Conservation (phyloP, 345 rosid genomes). For the Alliaria petiolata region DNA sequence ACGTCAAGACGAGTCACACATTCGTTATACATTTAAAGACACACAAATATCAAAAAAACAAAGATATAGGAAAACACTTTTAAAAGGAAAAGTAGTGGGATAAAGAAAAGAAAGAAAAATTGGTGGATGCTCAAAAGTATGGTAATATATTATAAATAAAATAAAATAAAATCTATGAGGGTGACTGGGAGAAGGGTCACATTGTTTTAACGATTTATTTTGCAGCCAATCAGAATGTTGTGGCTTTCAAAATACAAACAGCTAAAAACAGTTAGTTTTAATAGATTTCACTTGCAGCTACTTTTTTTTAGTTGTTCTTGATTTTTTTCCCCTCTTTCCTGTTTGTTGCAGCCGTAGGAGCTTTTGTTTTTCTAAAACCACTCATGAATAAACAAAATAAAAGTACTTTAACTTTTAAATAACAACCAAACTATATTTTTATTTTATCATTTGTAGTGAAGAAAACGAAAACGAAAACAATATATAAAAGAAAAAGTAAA, state of each 20-base stretch:
- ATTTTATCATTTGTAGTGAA: neutral
- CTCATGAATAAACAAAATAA: neutral
- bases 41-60: neutral
- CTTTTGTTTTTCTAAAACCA: neutral
- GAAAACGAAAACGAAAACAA: neutral
- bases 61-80: neutral
- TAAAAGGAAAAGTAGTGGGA: conserved; percentile 8
- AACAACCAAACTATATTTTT: neutral
- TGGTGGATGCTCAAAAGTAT: conserved; percentile 11
- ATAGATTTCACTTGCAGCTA: neutral
- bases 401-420: neutral
- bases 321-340: neutral
- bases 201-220: neutral
- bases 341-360: neutral
- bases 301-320: neutral
- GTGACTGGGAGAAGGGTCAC: neutral
- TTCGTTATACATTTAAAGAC: too few relatives aligned
- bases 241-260: neutral
- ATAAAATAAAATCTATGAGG: neutral
- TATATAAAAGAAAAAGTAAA: neutral
- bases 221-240: neutral
- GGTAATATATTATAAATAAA: neutral
- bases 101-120: neutral
- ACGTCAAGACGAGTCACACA: neutral
- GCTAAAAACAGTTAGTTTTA: neutral